Conservation (phyloP, 202 grass and related monocot genomes). For the Carex sylvatica region DNA sequence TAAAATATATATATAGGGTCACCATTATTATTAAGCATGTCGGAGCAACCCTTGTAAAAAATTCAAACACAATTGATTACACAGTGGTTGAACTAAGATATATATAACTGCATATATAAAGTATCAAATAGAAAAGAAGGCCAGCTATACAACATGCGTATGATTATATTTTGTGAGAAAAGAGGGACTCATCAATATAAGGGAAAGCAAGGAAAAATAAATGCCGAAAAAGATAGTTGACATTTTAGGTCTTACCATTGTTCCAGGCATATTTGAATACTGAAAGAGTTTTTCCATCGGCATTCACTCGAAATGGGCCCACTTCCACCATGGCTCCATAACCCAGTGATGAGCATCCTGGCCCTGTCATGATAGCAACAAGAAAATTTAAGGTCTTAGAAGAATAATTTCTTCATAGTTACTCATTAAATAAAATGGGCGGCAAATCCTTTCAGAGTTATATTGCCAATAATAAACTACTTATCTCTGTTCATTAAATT, state of each 20-base stretch:
- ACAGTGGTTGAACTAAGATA: not conserved
- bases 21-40: not conserved
- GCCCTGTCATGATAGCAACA: slow-evolving; percentile 27
- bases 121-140: not conserved
- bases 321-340: slow-evolving; percentile 52
- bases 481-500: too few relatives aligned
- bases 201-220: not conserved
- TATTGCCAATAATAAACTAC: not conserved
- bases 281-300: slow-evolving; percentile 50
- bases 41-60: not conserved
- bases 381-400: not conserved
- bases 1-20: not conserved
- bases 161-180: not conserved
- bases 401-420: not conserved
- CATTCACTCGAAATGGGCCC: slow-evolving; percentile 70
- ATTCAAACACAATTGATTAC: not conserved
- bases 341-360: slow-evolving; percentile 56
- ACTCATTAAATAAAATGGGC: not conserved
- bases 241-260: slow-evolving; percentile 35
- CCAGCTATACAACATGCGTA: not conserved
- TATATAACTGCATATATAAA: not conserved
- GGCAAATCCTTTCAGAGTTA: not conserved
- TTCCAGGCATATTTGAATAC: slow-evolving; percentile 58
- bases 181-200: not conserved
- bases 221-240: not conserved